phyloP scores from a whole-genome alignment of 371 early-diverging fungal species.

The Mortierella sp. region DNA sequence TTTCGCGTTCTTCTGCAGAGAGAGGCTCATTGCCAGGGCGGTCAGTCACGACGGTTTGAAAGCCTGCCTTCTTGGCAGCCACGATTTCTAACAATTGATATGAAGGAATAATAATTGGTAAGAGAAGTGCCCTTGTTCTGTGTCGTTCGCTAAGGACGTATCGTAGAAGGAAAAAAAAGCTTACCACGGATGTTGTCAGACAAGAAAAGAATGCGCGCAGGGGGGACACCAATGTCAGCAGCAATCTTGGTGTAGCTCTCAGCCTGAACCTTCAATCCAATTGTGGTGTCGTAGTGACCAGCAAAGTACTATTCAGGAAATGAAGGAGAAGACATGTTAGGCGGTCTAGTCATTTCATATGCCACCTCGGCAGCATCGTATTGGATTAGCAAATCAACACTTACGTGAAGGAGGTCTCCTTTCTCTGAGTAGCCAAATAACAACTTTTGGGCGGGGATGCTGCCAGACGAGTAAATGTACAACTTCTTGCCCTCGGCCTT shows the following conservation, averaged over 20 bases:
- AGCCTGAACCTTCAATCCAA: constrained; percentile 83
- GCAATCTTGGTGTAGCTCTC: constrained; percentile 84
- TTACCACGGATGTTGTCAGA: constrained; percentile 90
- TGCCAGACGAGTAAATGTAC: constrained; percentile 96
- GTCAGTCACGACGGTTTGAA: constrained; percentile 78
- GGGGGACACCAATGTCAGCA: constrained; percentile 69
- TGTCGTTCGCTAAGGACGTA: no score
- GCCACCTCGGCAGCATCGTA: no score
- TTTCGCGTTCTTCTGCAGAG: constrained; percentile 30
- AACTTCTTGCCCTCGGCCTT: constrained; percentile 69
- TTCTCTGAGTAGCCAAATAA: constrained; percentile 86
- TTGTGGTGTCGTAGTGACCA: constrained; percentile 92
- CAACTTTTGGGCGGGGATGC: constrained; percentile 93
- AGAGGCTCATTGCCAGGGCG: constrained; percentile 87
- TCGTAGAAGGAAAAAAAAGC: not conserved
- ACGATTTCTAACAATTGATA: constrained; percentile 70
- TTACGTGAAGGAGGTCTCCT: constrained; percentile 85
- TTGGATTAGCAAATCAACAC: not conserved
- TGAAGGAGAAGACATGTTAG: not conserved
- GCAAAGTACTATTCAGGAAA: constrained; percentile 69
- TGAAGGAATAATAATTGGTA: not conserved
- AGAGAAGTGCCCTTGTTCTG: no score
- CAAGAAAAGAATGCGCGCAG: constrained; percentile 81
- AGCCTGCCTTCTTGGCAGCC: constrained; percentile 84
- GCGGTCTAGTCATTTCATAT: not conserved